Conservation (phyloP, 2,329 filamentous ascomycete species). For the Cladosporium cucumerinum region DNA sequence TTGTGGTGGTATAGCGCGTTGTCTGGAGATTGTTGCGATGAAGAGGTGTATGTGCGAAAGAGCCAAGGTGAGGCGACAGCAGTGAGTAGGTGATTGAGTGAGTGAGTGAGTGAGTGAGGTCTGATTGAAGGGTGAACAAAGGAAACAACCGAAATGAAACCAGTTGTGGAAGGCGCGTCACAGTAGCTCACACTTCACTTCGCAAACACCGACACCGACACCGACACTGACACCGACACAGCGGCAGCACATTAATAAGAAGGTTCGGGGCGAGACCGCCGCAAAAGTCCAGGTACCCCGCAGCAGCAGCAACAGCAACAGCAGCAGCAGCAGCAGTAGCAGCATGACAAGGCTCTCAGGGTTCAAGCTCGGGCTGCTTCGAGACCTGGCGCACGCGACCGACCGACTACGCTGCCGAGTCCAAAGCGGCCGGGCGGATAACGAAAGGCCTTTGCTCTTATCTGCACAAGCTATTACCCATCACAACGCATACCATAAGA, state of each 20-base stretch:
- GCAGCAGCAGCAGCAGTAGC: too few relatives aligned
- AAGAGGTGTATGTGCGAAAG: background rate
- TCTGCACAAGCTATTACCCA: background rate
- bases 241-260: background rate
- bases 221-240: background rate
- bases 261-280: background rate
- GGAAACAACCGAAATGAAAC: background rate
- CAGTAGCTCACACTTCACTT: background rate
- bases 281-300: background rate
- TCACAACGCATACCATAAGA: background rate
- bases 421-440: conserved; percentile 1
- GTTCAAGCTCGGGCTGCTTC: background rate
- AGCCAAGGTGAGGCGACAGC: background rate
- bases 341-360: background rate
- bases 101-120: background rate
- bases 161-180: background rate
- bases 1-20: background rate
- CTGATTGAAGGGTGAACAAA: background rate
- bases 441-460: conserved; percentile 10
- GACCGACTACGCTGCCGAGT: background rate
- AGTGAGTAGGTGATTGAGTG: background rate
- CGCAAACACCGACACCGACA: conserved; percentile 2
- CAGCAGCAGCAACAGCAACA: too few relatives aligned
- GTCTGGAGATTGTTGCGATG: background rate
- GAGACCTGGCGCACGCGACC: background rate